A percentile compares a stretch with the other conserved stretches of the same genome.
Evolutionary conservation across 306 rosid species (phyloP).

Genomic region (Astragalus glycyphyllos): DNA sequence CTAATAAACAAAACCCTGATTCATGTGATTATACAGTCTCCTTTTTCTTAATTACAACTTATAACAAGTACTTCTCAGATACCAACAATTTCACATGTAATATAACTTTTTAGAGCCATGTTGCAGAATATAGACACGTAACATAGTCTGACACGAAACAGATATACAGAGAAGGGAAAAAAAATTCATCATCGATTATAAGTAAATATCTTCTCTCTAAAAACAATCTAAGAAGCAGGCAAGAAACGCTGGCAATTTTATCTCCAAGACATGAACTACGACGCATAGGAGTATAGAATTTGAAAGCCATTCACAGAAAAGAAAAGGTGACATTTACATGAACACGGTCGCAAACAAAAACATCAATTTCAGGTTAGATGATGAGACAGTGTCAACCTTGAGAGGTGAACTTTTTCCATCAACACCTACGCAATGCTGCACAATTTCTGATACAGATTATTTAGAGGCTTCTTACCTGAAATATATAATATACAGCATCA

Average conservation of each 20-base stretch:
- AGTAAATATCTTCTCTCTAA: conserved; percentile 11
- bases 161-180: neutral
- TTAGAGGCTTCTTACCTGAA: conserved; percentile 60
- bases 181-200: neutral
- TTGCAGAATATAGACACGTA: neutral
- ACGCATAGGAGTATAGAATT: neutral
- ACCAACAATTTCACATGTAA: neutral
- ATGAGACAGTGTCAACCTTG: conserved; percentile 23
- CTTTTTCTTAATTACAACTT: conserved; percentile 2
- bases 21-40: neutral
- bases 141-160: conserved; percentile 13
- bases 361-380: conserved; percentile 5
- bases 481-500: conserved; percentile 80
- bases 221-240: conserved; percentile 4
- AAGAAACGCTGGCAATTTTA: conserved; percentile 20
- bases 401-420: conserved; percentile 3
- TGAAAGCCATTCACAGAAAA: conserved; percentile 18
- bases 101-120: neutral
- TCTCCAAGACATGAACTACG: conserved; percentile 23
- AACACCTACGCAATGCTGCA: conserved; percentile 29
- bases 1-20: no score
- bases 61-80: neutral
- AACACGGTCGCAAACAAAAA: conserved; percentile 18
- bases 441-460: conserved; percentile 39
- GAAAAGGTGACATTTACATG: neutral